phyloP scores from a whole-genome alignment of 2,329 filamentous ascomycete genomes.

The Aspergillus fumigatiaffinis region DNA sequence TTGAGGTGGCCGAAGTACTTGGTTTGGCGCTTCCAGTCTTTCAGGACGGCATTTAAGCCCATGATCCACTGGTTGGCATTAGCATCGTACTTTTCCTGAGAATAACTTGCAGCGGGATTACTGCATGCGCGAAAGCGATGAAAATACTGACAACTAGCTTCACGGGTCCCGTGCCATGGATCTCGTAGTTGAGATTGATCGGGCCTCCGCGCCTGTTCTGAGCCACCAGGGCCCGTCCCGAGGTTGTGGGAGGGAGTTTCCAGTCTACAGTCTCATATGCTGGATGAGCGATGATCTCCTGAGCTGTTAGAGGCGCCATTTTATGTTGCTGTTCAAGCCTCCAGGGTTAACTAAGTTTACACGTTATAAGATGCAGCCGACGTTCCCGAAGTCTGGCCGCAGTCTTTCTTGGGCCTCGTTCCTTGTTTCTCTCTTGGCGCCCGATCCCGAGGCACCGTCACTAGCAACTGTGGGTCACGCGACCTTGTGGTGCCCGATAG shows the following conservation, averaged over 20 bases:
- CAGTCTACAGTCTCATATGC: constrained; percentile 29
- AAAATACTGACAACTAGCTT: constrained; percentile 64
- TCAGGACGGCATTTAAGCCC: constrained; percentile 67
- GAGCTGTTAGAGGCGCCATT: constrained; percentile 27
- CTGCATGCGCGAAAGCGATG: neutral
- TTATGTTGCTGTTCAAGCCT: neutral
- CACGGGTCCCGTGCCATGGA: constrained; percentile 70
- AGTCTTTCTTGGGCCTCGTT: neutral
- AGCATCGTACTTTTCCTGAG: neutral
- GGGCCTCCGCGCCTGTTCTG: constrained; percentile 64
- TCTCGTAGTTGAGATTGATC: constrained; percentile 70
- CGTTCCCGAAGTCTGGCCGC: neutral
- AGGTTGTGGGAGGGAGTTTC: constrained; percentile 58
- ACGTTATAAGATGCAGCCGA: neutral
- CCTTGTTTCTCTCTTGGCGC: neutral
- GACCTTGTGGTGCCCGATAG: neutral
- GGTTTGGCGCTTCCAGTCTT: constrained; percentile 78
- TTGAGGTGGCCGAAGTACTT: constrained; percentile 74
- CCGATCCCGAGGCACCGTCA: neutral
- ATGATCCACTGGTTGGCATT: constrained; percentile 62
- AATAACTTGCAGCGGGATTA: neutral
- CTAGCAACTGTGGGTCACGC: neutral
- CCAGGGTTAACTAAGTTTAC: neutral
- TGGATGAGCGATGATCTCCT: constrained; percentile 29
- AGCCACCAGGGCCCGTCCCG: constrained; percentile 63